These are phyloP conservation scores for Trichophyton verrucosum DNA, from an alignment of 2,329 filamentous ascomycete species.

Conservation along the genomic window DNA sequence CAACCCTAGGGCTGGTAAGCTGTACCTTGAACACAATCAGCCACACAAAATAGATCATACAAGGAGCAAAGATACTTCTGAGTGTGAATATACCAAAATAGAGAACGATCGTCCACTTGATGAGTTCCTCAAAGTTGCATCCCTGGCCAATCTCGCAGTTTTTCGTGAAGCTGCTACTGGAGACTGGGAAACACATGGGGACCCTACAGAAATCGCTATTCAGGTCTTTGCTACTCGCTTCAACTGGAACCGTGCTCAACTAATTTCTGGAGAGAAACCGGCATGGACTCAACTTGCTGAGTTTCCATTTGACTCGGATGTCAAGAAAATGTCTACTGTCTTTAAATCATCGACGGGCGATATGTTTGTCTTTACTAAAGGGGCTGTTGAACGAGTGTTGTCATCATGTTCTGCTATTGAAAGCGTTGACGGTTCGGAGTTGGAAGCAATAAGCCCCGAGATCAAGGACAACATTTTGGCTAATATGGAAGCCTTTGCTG, in stretches of 20 bases:
- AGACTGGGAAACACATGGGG: conserved; percentile 51
- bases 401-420: conserved; percentile 46
- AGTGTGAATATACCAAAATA: conserved; percentile 24
- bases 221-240: conserved; percentile 62
- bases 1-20: conserved; percentile 42
- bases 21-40: conserved; percentile 28
- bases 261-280: conserved; percentile 38
- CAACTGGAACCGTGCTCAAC: conserved; percentile 44
- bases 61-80: conserved; percentile 16
- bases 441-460: conserved; percentile 39
- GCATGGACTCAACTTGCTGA: conserved; percentile 50
- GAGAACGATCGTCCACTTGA: conserved; percentile 38
- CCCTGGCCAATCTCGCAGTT: conserved; percentile 52
- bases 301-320: conserved; percentile 59
- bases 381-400: conserved; percentile 51
- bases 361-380: conserved; percentile 25
- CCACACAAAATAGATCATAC: conserved; percentile 20
- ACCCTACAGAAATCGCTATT: conserved; percentile 61
- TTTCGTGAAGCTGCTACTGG: conserved; percentile 39
- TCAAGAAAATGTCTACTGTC: conserved; percentile 66
- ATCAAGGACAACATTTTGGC: conserved; percentile 45
- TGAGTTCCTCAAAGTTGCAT: conserved; percentile 50
- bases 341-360: conserved; percentile 30
- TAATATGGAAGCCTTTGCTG: conserved; percentile 57
- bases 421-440: conserved; percentile 30